A percentile compares a stretch with the other conserved stretches of the same genome.
phyloP scores from a whole-genome alignment of 2,329 filamentous ascomycete species.

The Colletotrichum euphorbiae region DNA sequence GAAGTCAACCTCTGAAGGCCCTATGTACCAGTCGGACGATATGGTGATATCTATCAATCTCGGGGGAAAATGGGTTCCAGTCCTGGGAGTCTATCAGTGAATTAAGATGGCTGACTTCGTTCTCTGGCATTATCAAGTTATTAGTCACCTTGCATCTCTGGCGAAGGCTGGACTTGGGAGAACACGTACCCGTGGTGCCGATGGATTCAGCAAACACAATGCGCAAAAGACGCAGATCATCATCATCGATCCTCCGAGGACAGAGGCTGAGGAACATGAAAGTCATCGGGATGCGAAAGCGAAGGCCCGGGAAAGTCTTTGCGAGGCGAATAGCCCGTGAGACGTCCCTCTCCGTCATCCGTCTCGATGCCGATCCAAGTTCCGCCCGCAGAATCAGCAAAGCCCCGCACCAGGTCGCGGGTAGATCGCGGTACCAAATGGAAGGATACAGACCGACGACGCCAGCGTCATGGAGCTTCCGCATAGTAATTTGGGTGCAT shows the following conservation, averaged over 20 bases:
- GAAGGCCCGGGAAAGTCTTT: neutral
- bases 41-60: constrained; percentile 6
- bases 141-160: neutral
- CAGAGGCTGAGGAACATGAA: neutral
- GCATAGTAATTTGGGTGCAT: neutral
- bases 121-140: neutral
- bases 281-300: neutral
- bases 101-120: too few relatives aligned
- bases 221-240: too few relatives aligned
- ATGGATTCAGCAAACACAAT: neutral
- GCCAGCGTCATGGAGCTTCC: neutral
- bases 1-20: too few relatives aligned
- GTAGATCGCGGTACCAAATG: constrained; percentile 3
- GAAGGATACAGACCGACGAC: neutral
- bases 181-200: too few relatives aligned
- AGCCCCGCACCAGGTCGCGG: constrained; percentile 9
- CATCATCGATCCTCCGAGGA: neutral
- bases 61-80: neutral
- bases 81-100: neutral
- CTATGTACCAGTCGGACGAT: too few relatives aligned
- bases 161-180: too few relatives aligned
- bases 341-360: neutral
- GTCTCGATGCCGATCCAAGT: neutral
- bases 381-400: constrained; percentile 1
- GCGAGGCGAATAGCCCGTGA: neutral